phyloP scores from a whole-genome alignment of 352 stramenopile genomes.

The Pythium chondricola region DNA sequence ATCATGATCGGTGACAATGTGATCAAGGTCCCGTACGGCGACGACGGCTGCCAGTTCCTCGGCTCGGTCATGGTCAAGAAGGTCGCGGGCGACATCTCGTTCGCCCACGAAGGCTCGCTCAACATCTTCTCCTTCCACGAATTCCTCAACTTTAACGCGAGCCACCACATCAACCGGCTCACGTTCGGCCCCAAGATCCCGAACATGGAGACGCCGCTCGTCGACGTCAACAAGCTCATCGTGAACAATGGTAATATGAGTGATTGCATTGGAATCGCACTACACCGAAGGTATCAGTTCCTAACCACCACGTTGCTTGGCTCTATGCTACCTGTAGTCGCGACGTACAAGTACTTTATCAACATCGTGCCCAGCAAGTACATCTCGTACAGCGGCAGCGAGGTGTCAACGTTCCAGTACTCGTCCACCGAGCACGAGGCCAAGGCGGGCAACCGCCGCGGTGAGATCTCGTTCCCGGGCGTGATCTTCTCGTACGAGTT shows the following conservation, averaged over 20 bases:
- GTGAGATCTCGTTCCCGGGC: constrained; percentile 66
- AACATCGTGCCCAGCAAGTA: constrained; percentile 83
- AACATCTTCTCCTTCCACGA: constrained; percentile 85
- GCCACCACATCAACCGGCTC: constrained; percentile 73
- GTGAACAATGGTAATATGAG: constrained; percentile 54
- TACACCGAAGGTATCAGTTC: no score
- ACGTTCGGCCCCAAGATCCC: constrained; percentile 73
- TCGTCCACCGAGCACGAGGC: constrained; percentile 80
- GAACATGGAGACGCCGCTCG: constrained; percentile 83
- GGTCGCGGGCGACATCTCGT: constrained; percentile 76
- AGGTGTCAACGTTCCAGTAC: constrained; percentile 81
- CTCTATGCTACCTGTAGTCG: no score
- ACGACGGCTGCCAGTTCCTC: constrained; percentile 71
- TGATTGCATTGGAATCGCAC: no score
- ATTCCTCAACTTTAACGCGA: constrained; percentile 88
- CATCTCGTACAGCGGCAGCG: constrained; percentile 65
- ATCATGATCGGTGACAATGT: constrained; percentile 69
- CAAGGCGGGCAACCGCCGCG: constrained; percentile 27
- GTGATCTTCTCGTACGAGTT: constrained; percentile 89
- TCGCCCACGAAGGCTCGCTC: constrained; percentile 79
- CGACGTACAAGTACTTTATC: constrained; percentile 87
- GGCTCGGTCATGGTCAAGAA: constrained; percentile 74
- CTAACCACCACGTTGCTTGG: no score
- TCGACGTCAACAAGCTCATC: constrained; percentile 81
- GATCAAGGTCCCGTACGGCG: constrained; percentile 43